A percentile compares a stretch with the other conserved stretches of the same genome.
phyloP scores from a whole-genome alignment of 441 rosid species.

The Jatropha multifida region DNA sequence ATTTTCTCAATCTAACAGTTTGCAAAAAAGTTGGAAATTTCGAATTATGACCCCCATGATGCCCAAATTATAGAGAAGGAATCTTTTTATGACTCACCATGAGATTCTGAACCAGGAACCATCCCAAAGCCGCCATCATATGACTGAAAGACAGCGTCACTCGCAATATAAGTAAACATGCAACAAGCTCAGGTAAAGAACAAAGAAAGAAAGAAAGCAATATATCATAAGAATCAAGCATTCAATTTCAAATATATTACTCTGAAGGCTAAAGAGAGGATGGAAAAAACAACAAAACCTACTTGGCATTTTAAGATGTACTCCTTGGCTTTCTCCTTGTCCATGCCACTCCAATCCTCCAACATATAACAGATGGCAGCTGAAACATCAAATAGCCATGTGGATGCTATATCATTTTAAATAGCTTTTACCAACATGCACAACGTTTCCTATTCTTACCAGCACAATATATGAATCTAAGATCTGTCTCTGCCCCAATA shows the following conservation, averaged over 20 bases:
- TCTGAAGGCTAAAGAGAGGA: slow-evolving; percentile 10
- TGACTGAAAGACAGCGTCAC: slow-evolving; percentile 52
- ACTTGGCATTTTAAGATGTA: slow-evolving; percentile 87
- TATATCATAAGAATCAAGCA: slow-evolving; percentile 6
- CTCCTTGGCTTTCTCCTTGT: slow-evolving; percentile 68
- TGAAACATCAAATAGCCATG: slow-evolving; percentile 43
- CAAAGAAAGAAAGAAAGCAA: background rate
- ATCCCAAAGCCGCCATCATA: slow-evolving; percentile 98
- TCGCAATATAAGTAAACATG: slow-evolving; percentile 10
- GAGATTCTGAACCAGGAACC: slow-evolving; percentile 90
- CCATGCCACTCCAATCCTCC: slow-evolving; percentile 89
- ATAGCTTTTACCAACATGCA: slow-evolving; percentile 15
- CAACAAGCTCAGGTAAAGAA: background rate
- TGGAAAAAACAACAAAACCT: slow-evolving; percentile 11
- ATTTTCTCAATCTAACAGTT: background rate
- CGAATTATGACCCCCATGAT: background rate
- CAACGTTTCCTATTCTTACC: slow-evolving; percentile 53
- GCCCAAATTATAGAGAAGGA: background rate
- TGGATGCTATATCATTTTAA: slow-evolving; percentile 21
- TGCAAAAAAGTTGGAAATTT: slow-evolving; percentile 2
- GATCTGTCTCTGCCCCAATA: slow-evolving; percentile 87
- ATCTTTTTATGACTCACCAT: slow-evolving; percentile 62
- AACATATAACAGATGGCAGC: slow-evolving; percentile 84
- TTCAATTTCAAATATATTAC: slow-evolving; percentile 5
- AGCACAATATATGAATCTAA: slow-evolving; percentile 90